phyloP scores from a whole-genome alignment of 352 stramenopile species.

The Pythium aristosporum region DNA sequence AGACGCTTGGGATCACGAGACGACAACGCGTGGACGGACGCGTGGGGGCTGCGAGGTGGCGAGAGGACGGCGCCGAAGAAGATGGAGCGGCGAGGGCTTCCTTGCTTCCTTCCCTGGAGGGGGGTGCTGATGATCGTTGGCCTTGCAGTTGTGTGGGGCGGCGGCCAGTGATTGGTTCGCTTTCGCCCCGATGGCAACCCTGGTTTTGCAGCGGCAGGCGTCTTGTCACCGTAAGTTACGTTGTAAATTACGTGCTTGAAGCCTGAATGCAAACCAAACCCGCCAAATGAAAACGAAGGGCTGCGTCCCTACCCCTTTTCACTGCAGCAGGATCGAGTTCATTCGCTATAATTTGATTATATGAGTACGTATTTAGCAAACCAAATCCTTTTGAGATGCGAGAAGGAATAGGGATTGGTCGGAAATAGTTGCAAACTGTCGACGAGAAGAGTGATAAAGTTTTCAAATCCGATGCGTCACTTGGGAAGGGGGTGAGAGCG shows the following conservation, averaged over 20 bases:
- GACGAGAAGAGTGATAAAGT: conserved; percentile 8
- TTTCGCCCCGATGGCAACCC: conserved; percentile 12
- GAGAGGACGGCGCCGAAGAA: conserved; percentile 1
- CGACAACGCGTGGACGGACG: no score
- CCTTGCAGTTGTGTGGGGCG: conserved; percentile 27
- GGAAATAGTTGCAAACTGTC: conserved; percentile 3
- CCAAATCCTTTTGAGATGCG: no score
- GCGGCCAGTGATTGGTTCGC: conserved; percentile 23
- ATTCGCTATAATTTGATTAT: not conserved
- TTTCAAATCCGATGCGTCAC: conserved; percentile 21
- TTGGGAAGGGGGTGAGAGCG: conserved; percentile 3
- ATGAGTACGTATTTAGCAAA: not conserved
- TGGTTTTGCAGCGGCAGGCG: not conserved
- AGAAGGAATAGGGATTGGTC: not conserved
- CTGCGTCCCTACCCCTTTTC: conserved; percentile 2
- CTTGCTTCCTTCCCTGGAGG: not conserved
- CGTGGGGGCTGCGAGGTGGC: not conserved
- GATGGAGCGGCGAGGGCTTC: not conserved
- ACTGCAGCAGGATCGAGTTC: not conserved
- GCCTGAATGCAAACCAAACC: conserved; percentile 35
- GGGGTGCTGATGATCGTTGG: conserved; percentile 1
- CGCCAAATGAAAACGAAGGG: conserved; percentile 12
- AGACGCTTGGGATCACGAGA: no score
- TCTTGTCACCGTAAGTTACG: conserved; percentile 27
- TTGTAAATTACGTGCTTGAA: conserved; percentile 35